Evolutionary conservation across 371 early-diverging fungal genomes (phyloP).

Genomic region (Mortierella sp.): DNA sequence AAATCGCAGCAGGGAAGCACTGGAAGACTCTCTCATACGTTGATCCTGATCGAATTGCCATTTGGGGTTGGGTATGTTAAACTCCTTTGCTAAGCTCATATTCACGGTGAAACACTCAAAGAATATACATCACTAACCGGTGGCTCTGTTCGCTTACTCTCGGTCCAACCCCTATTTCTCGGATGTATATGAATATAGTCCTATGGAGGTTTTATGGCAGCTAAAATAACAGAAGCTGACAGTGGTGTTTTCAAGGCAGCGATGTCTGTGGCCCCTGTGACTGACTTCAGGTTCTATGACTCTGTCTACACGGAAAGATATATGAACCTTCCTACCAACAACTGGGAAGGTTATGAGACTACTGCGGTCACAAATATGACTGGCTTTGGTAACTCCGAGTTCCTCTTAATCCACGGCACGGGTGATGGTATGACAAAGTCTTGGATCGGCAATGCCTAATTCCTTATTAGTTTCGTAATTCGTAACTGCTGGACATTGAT

Average conservation of each 20-base stretch:
- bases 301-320: constrained; percentile 97
- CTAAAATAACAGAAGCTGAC: constrained; percentile 89
- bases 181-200: constrained; percentile 66
- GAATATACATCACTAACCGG: no score
- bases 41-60: constrained; percentile 83
- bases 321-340: constrained; percentile 89
- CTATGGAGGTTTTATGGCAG: constrained; percentile 93
- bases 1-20: constrained; percentile 84
- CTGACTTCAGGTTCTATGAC: constrained; percentile 85
- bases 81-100: background rate
- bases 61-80: constrained; percentile 92
- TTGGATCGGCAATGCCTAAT: background rate
- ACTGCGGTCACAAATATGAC: constrained; percentile 87
- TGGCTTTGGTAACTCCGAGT: constrained; percentile 84
- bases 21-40: constrained; percentile 80
- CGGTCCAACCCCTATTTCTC: background rate
- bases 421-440: constrained; percentile 79
- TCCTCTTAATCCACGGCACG: constrained; percentile 92
- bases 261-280: constrained; percentile 97
- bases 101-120: no score
- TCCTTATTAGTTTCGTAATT: no score
- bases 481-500: background rate
- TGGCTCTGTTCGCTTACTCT: no score
- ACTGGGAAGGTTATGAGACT: constrained; percentile 82
- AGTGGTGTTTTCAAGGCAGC: constrained; percentile 85